A percentile compares a stretch with the other conserved stretches of the same genome.
phyloP scores from a whole-genome alignment of 1,284 basidiomycete genomes.

The Cutaneotrichosporon spelunceum region DNA sequence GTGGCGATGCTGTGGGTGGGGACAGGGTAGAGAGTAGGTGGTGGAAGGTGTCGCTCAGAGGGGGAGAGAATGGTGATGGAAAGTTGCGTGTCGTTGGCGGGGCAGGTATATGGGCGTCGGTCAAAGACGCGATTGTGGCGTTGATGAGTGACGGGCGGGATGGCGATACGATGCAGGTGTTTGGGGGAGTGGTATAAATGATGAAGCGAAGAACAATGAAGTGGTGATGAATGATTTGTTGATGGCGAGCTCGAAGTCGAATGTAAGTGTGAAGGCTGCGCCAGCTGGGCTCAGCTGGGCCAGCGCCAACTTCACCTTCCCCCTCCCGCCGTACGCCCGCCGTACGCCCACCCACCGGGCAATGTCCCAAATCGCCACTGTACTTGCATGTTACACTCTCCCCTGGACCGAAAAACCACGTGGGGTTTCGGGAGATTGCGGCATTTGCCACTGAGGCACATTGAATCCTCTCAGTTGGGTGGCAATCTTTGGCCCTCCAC shows the following conservation, averaged over 20 bases:
- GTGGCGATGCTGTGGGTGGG: slow-evolving; percentile 10
- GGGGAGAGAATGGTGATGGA: background rate
- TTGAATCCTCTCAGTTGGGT: slow-evolving; percentile 8
- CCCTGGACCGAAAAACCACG: background rate
- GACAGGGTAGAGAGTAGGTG: slow-evolving; percentile 6
- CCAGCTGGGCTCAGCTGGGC: too few relatives aligned
- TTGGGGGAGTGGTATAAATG: slow-evolving; percentile 2
- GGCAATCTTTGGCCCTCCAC: slow-evolving; percentile 5
- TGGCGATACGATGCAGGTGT: background rate
- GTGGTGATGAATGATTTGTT: slow-evolving; percentile 8
- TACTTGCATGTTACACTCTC: background rate
- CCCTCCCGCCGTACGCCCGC: background rate
- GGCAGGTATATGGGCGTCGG: slow-evolving; percentile 1
- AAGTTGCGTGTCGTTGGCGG: background rate
- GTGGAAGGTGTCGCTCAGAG: background rate
- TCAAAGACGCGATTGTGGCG: background rate
- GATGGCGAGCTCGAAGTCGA: background rate
- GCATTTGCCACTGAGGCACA: slow-evolving; percentile 26
- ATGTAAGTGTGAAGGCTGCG: too few relatives aligned
- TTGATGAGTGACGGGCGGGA: background rate
- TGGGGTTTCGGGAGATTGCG: slow-evolving; percentile 16
- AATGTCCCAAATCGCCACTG: background rate
- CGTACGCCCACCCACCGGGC: background rate
- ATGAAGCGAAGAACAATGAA: background rate
- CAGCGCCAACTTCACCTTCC: too few relatives aligned